phyloP scores from a whole-genome alignment of 1,284 basidiomycete genomes.

The Cryptococcus depauperatus region DNA sequence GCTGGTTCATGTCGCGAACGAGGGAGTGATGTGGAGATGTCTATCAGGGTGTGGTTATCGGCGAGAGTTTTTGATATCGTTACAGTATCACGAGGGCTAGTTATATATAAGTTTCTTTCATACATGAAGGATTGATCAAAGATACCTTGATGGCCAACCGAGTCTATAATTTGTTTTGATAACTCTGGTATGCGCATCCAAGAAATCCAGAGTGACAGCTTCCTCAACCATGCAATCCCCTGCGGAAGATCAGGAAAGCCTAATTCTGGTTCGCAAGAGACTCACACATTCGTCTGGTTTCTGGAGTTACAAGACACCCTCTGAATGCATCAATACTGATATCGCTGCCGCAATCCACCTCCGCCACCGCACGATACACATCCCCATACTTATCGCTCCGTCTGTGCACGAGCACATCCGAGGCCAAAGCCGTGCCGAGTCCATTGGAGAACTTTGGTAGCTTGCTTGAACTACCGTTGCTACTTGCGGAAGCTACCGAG shows the following conservation, averaged over 20 bases:
- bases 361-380: conserved; percentile 73
- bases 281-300: conserved; percentile 66
- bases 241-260: conserved; percentile 4
- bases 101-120: background rate
- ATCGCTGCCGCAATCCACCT: conserved; percentile 61
- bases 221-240: conserved; percentile 88
- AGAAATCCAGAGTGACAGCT: conserved; percentile 71
- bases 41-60: conserved; percentile 74
- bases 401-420: conserved; percentile 46
- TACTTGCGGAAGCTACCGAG: conserved; percentile 23
- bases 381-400: conserved; percentile 54
- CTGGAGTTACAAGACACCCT: conserved; percentile 71
- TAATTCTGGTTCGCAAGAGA: conserved; percentile 2
- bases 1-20: conserved; percentile 82
- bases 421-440: conserved; percentile 33
- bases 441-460: conserved; percentile 18
- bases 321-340: conserved; percentile 70
- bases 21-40: conserved; percentile 91
- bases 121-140: background rate
- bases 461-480: conserved; percentile 22
- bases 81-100: conserved; percentile 81
- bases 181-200: conserved; percentile 77
- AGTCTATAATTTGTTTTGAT: conserved; percentile 81
- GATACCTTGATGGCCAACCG: conserved; percentile 93
- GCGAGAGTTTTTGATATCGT: conserved; percentile 79